Evolutionary conservation across 2,329 filamentous ascomycete species (phyloP).

Genomic region (Sporothrix sp.): DNA sequence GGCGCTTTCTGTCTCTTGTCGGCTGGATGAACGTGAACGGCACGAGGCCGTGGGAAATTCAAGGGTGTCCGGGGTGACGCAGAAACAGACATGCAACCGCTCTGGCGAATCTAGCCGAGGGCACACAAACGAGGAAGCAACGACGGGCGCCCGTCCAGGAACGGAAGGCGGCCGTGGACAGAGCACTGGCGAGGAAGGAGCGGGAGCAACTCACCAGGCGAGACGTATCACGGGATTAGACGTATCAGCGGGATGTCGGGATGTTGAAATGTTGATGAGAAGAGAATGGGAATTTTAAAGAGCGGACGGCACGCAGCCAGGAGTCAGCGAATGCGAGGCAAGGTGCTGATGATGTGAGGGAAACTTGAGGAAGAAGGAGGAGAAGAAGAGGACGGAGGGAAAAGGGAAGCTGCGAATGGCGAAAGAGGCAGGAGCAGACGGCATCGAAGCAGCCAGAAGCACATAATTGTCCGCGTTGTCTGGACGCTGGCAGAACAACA

Average conservation of each 20-base stretch:
- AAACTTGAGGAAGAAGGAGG: not conserved
- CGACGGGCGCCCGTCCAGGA: not conserved
- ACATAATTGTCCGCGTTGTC: too few species aligned
- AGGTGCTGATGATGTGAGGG: not conserved
- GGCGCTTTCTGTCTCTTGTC: not conserved
- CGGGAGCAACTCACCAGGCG: not conserved
- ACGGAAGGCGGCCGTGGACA: too few species aligned
- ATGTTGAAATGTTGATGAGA: not conserved
- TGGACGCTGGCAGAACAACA: too few species aligned
- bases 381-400: not conserved
- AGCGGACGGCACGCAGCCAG: not conserved
- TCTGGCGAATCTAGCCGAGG: constrained; percentile 3
- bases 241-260: not conserved
- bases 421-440: too few species aligned
- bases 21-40: not conserved
- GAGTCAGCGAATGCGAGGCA: not conserved
- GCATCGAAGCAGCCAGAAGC: too few species aligned
- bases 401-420: too few species aligned
- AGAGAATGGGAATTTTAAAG: not conserved
- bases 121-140: not conserved
- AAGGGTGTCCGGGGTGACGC: constrained; percentile 11
- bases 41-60: constrained; percentile 8
- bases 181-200: not conserved
- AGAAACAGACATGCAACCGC: constrained; percentile 11
- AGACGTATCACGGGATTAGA: not conserved